A percentile compares a stretch with the other conserved stretches of the same genome.
Conservation (phyloP, 2,329 filamentous ascomycete species). For the Verticillium isaacii region DNA sequence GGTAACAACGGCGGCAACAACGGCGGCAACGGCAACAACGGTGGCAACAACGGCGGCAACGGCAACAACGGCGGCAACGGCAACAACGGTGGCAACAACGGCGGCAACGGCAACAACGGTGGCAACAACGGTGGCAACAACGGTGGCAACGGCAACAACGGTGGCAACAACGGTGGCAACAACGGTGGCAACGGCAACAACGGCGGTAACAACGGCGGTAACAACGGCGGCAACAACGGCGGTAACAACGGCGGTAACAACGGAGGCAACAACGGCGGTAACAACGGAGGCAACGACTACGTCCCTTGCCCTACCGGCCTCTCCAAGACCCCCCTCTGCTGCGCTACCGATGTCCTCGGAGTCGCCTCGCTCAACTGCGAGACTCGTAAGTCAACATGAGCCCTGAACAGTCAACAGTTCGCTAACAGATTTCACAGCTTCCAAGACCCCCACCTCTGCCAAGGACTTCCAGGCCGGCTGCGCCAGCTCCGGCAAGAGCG, state of each 20-base stretch:
- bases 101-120: neutral
- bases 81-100: neutral
- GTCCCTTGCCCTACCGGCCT: conserved; percentile 36
- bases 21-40: neutral
- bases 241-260: neutral
- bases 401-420: neutral
- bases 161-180: neutral
- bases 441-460: conserved; percentile 27
- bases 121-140: neutral
- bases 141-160: neutral
- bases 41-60: neutral
- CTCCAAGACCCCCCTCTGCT: conserved; percentile 47
- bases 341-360: conserved; percentile 56
- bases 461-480: conserved; percentile 41
- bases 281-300: conserved; percentile 10
- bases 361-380: conserved; percentile 53
- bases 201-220: neutral
- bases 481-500: conserved; percentile 43
- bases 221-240: neutral
- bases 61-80: neutral
- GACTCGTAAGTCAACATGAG: conserved; percentile 20
- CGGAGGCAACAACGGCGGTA: neutral
- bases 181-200: neutral
- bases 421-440: conserved; percentile 14
- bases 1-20: neutral